Conservation (phyloP, 1,139 yeast species). For the Geotrichum cucujoidarum region DNA sequence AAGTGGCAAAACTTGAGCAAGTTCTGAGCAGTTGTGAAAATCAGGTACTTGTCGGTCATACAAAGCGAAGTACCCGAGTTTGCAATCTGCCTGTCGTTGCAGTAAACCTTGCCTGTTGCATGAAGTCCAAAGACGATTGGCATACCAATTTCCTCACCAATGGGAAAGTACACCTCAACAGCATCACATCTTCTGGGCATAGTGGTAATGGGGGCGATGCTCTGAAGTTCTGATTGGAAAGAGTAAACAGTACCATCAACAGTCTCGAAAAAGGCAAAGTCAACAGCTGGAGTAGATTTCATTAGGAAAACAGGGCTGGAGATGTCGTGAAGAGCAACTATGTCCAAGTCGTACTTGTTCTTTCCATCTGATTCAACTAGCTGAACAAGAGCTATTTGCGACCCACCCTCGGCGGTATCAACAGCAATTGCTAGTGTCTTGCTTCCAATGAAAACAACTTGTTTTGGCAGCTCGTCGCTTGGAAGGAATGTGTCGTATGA, state of each 20-base stretch:
- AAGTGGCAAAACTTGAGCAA: constrained; percentile 79
- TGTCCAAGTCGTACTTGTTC: constrained; percentile 12
- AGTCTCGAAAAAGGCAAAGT: constrained; percentile 52
- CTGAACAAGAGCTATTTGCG: constrained; percentile 21
- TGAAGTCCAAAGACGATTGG: constrained; percentile 60
- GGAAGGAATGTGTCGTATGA: constrained; percentile 37
- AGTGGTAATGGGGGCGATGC: constrained; percentile 39
- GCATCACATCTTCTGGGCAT: constrained; percentile 72
- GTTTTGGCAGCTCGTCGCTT: constrained; percentile 51
- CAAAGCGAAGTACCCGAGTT: constrained; percentile 79
- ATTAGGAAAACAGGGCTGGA: constrained; percentile 51
- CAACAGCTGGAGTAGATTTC: constrained; percentile 53
- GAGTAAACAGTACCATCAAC: constrained; percentile 57
- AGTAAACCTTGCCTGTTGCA: constrained; percentile 66
- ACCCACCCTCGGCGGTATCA: constrained; percentile 37
- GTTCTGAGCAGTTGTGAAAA: constrained; percentile 87
- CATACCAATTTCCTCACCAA: constrained; percentile 28
- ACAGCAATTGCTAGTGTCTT: constrained; percentile 51
- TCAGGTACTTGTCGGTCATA: constrained; percentile 64
- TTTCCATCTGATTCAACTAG: constrained; percentile 12
- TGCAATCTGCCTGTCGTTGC: constrained; percentile 58
- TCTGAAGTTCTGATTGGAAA: constrained; percentile 30
- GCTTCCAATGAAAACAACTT: constrained; percentile 55
- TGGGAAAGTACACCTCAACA: constrained; percentile 35
- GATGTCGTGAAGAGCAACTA: constrained; percentile 26